Conservation (phyloP, 768 basidiomycete species). For the Candolleomyces aberdarensis region DNA sequence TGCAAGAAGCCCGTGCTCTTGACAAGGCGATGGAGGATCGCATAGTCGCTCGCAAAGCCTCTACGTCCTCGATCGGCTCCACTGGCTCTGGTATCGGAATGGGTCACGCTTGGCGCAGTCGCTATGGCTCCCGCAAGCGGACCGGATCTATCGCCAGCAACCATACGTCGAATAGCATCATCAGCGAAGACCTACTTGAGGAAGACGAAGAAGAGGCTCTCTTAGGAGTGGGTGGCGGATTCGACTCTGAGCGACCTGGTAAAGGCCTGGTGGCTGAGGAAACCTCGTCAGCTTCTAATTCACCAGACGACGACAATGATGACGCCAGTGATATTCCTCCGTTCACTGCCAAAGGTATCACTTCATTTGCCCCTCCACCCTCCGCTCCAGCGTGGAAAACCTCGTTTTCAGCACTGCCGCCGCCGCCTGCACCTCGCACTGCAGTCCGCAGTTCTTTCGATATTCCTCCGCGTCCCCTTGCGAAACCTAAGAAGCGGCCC, state of each 20-base stretch:
- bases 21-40: conserved; percentile 89
- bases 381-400: conserved; percentile 60
- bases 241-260: conserved; percentile 42
- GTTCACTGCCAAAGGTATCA: conserved; percentile 18
- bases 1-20: conserved; percentile 77
- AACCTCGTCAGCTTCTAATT: conserved; percentile 36
- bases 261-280: conserved; percentile 28
- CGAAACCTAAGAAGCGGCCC: conserved; percentile 52
- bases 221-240: conserved; percentile 65
- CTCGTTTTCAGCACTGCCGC: conserved; percentile 47
- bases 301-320: conserved; percentile 42
- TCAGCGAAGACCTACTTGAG: conserved; percentile 80
- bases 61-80: conserved; percentile 60
- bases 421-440: conserved; percentile 41
- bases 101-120: conserved; percentile 62
- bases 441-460: conserved; percentile 53
- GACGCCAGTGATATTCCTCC: conserved; percentile 24
- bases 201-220: conserved; percentile 77
- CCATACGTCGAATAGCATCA: conserved; percentile 59
- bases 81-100: conserved; percentile 57
- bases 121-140: conserved; percentile 65
- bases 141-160: conserved; percentile 75
- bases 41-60: conserved; percentile 69
- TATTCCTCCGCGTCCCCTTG: conserved; percentile 27
- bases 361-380: conserved; percentile 49